Base-by-base conservation (phyloP, 768 basidiomycete species). In the Cyathus striatus region DNA sequence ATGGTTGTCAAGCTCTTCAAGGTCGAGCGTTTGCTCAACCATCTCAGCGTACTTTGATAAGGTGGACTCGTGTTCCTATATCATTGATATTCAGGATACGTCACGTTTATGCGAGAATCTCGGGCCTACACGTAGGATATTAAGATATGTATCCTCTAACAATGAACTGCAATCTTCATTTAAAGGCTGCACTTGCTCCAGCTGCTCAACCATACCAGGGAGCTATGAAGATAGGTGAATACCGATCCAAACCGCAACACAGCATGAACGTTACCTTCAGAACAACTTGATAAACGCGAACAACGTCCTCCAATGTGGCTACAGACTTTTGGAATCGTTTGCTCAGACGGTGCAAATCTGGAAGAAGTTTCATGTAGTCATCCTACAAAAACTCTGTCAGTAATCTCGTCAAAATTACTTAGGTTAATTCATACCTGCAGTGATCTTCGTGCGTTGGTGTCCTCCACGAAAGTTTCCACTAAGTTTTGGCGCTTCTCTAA, bases 21-120 rank as follows among this genome's bases (percentile, higher is more conserved):
- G 78, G 55, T 99, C 96, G 33, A 99, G 78, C 0, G 96, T 98
- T 48, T 90, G 83, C 59, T 98, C 92, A 2, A 98, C 94, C 89
- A 98, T 94, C 47, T 93, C 89, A 2, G 76, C 72, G 53, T 93
- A 95, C 56, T 90, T 90, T 10, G 70, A 71, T 4, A 98, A 76
- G 40, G 68, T 81, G 0, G 58, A 61, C 14, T 76, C 64, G 48
- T 79, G 75, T 49, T 82, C 73, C 91, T 94, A 51, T n/a, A 27
- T n/a, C 33, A 37, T 2, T 23, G 25, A 39, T 24, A 38, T 35
- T 0, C 32, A 9, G 6, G 17, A 6, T 22, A 26, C 21, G 9
- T 26, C 20, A n/a, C 14, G 25, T 20, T 4, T 26, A 25, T 23
- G 9, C 3, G 23, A 39, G 23, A 35, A 22, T 33, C 10, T 27